Percentiles rank a stretch among this genome's conserved stretches.
These are phyloP conservation scores for Sporothrix curviconia DNA, from an alignment of 2,329 filamentous ascomycete species.

Conservation along the genomic window DNA sequence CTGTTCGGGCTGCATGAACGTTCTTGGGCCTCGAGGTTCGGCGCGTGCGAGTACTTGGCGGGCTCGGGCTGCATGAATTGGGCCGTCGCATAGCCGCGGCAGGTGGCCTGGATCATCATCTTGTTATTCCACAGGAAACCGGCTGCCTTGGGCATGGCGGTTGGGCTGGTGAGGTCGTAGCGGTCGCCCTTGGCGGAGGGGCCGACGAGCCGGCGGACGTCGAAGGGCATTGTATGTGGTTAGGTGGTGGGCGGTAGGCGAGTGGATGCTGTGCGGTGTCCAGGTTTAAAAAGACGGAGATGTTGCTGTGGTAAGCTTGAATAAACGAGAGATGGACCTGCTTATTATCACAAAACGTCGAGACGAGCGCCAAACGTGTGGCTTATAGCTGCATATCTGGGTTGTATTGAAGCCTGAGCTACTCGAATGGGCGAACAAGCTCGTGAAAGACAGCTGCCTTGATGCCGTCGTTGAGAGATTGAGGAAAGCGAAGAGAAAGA, in stretches of 20 bases:
- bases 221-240: conserved; percentile 8
- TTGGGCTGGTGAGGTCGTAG: conserved; percentile 50
- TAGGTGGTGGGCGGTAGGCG: not conserved
- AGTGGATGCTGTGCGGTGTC: not conserved
- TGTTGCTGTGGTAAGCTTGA: not conserved
- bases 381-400: not conserved
- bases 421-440: not conserved
- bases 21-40: conserved; percentile 51
- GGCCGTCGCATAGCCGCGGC: conserved; percentile 51
- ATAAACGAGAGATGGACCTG: not conserved
- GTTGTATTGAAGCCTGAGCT: conserved; percentile 1
- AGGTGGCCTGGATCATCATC: conserved; percentile 56
- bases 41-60: conserved; percentile 52
- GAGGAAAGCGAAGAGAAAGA: not conserved
- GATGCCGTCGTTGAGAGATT: too few species aligned
- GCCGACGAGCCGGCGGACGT: conserved; percentile 23
- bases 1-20: conserved; percentile 56
- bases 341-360: not conserved
- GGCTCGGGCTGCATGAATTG: conserved; percentile 58
- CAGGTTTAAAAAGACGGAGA: not conserved
- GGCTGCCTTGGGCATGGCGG: conserved; percentile 48
- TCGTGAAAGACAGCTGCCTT: not conserved
- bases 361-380: not conserved
- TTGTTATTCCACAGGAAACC: conserved; percentile 54
- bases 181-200: conserved; percentile 43